Evolutionary conservation across 2,329 filamentous ascomycete genomes (phyloP).

Genomic region (Torrubiella hemipterigena): DNA sequence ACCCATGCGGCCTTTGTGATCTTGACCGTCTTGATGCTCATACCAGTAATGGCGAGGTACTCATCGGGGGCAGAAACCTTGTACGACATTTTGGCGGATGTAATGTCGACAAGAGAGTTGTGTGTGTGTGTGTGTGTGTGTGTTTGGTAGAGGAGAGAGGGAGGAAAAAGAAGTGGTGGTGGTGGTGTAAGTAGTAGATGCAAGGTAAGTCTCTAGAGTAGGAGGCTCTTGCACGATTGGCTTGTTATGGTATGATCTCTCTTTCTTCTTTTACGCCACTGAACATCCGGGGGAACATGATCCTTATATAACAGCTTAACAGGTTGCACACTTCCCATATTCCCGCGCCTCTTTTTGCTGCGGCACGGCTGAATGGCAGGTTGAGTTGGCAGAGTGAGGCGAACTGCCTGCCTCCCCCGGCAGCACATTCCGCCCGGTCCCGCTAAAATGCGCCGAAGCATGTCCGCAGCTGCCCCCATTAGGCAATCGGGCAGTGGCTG

Average conservation of each 20-base stretch:
- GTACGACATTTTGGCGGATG: too few species aligned
- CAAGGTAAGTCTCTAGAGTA: not conserved
- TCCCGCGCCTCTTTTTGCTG: too few species aligned
- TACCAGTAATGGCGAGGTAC: constrained; percentile 80
- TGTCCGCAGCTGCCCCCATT: not conserved
- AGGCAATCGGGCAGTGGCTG: not conserved
- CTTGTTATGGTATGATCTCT: not conserved
- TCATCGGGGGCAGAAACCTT: constrained; percentile 63
- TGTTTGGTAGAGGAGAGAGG: constrained; percentile 1
- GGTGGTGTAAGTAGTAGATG: not conserved
- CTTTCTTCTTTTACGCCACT: not conserved
- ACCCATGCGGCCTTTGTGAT: constrained; percentile 71
- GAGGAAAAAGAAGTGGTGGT: not conserved
- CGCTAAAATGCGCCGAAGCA: not conserved
- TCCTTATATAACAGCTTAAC: not conserved
- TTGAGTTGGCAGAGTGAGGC: not conserved
- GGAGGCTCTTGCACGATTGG: too few species aligned
- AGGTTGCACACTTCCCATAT: too few species aligned
- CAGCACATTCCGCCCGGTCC: not conserved
- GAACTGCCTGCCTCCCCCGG: not conserved
- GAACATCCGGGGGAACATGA: too few species aligned
- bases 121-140: constrained; percentile 14
- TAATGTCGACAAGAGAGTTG: too few species aligned
- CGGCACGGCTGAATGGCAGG: too few species aligned
- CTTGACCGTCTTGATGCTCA: constrained; percentile 58